Percentiles rank a stretch among this genome's conserved stretches.
phyloP scores from a whole-genome alignment of 2,329 filamentous ascomycete species.

The Monosporascus sp. region DNA sequence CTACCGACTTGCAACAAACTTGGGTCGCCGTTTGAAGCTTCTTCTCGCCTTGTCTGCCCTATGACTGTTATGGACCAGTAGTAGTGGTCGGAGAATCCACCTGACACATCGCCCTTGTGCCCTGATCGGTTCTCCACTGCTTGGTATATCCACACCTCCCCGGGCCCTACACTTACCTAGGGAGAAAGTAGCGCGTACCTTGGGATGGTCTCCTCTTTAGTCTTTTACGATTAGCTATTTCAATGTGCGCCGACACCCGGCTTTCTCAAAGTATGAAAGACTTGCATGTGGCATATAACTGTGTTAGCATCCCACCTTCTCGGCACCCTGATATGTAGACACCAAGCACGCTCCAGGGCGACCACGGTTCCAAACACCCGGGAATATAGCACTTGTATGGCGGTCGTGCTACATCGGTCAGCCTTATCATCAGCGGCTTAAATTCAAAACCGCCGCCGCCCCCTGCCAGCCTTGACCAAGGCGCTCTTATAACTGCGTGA shows the following conservation, averaged over 20 bases:
- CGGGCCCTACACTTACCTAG: too few species aligned
- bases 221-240: background rate
- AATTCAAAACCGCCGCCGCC: background rate
- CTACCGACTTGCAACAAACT: background rate
- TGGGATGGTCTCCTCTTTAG: too few species aligned
- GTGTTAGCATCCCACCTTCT: background rate
- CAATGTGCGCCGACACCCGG: background rate
- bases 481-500: constrained; percentile 23
- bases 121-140: background rate
- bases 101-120: background rate
- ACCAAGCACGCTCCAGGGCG: background rate
- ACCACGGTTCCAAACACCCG: background rate
- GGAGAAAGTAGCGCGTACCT: too few species aligned
- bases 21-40: background rate
- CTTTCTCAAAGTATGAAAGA: background rate
- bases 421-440: background rate
- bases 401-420: background rate
- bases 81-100: background rate
- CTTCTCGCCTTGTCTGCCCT: background rate
- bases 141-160: too few species aligned
- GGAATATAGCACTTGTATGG: background rate
- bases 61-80: background rate
- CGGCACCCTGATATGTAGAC: background rate
- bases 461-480: background rate
- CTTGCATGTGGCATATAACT: background rate